Conservation (phyloP, 192 early-diverging fungal species). For the Phlyctochytrium bullatum region DNA sequence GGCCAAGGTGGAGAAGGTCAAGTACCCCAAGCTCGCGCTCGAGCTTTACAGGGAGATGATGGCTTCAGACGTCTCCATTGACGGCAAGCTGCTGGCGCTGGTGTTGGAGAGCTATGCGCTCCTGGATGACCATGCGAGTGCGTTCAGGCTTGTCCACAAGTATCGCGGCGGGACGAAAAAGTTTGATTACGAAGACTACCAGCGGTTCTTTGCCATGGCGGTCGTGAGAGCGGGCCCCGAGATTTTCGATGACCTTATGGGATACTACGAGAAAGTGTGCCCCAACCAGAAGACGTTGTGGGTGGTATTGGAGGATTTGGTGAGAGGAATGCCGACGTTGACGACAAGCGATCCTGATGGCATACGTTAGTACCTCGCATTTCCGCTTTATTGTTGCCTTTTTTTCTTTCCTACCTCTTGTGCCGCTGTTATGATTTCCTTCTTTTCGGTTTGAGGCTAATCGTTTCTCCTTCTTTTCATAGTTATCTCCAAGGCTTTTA, state of each 20-base stretch:
- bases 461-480: too few species aligned
- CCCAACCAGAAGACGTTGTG: background rate
- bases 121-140: too few species aligned
- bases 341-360: background rate
- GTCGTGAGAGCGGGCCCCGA: background rate
- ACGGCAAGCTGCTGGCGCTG: background rate
- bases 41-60: background rate
- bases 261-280: background rate
- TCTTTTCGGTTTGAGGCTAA: too few species aligned
- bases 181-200: background rate
- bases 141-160: background rate
- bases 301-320: background rate
- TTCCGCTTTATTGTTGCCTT: background rate
- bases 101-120: too few species aligned
- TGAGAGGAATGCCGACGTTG: background rate
- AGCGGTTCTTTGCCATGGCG: background rate
- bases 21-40: background rate
- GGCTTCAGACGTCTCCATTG: background rate
- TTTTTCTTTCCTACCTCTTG: too few species aligned
- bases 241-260: background rate
- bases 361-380: background rate
- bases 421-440: too few species aligned
- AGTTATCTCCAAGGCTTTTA: too few species aligned
- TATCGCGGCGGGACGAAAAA: background rate
- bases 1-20: background rate